A percentile compares a stretch with the other conserved stretches of the same genome.
Evolutionary conservation across 2,329 filamentous ascomycete species (phyloP).

Genomic region (Colletotrichum cuscutae): DNA sequence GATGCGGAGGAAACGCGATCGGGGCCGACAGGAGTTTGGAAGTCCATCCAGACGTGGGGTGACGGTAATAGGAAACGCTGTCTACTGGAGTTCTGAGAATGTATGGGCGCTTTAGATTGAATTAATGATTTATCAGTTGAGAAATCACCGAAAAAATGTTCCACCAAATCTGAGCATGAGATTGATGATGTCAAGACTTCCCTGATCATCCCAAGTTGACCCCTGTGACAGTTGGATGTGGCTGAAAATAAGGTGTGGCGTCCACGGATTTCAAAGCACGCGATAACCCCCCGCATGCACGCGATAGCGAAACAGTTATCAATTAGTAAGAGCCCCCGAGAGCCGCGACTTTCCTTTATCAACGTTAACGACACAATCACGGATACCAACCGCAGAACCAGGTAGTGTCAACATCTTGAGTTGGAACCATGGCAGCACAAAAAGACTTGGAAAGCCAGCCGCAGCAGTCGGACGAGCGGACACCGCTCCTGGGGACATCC

Average conservation of each 20-base stretch:
- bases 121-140: too few species aligned
- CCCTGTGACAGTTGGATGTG: conserved; percentile 1
- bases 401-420: not conserved
- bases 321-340: conserved; percentile 27
- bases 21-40: too few species aligned
- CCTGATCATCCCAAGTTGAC: not conserved
- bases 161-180: not conserved
- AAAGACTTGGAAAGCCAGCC: conserved; percentile 20
- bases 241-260: conserved; percentile 23
- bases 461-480: conserved; percentile 34
- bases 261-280: conserved; percentile 27
- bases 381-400: not conserved
- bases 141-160: too few species aligned
- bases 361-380: not conserved
- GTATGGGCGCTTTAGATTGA: too few species aligned
- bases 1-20: too few species aligned
- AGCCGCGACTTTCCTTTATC: conserved; percentile 4
- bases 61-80: too few species aligned
- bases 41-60: too few species aligned
- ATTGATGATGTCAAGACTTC: conserved; percentile 4
- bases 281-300: conserved; percentile 32
- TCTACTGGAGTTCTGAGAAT: too few species aligned
- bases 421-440: conserved; percentile 15
- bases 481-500: conserved; percentile 37
- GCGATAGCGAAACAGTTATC: conserved; percentile 26